These are phyloP conservation scores for Podila horticola DNA, from an alignment of 192 early-diverging fungal species.

Conservation along the genomic window DNA sequence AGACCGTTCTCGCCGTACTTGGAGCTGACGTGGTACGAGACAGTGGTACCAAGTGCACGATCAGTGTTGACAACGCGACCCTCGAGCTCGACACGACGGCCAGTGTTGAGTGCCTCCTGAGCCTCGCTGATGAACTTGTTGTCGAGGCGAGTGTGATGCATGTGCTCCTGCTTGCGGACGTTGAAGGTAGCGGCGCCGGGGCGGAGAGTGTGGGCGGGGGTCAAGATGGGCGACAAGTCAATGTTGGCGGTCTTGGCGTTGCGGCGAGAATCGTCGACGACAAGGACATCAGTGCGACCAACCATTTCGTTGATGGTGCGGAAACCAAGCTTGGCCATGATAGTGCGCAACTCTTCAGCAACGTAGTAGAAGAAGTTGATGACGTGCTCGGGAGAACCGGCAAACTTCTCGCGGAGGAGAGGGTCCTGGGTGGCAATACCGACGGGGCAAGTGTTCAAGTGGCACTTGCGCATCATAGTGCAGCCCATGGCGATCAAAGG, in stretches of 20 bases:
- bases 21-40: conserved; percentile 90
- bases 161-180: conserved; percentile 89
- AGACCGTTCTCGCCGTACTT: conserved; percentile 83
- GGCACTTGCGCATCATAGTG: conserved; percentile 94
- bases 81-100: conserved; percentile 66
- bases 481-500: conserved; percentile 98
- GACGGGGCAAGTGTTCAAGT: conserved; percentile 95
- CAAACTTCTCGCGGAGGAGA: conserved; percentile 92
- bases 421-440: conserved; percentile 98
- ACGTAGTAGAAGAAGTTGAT: conserved; percentile 99
- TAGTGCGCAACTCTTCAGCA: conserved; percentile 90
- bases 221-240: conserved; percentile 88
- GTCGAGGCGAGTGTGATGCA: conserved; percentile 86
- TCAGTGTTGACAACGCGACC: conserved; percentile 91
- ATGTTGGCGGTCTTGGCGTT: conserved; percentile 89
- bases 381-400: conserved; percentile 94
- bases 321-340: conserved; percentile 96
- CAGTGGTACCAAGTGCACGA: conserved; percentile 91
- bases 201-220: conserved; percentile 86
- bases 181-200: conserved; percentile 91
- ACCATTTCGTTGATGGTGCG: conserved; percentile 97
- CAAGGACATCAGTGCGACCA: conserved; percentile 88
- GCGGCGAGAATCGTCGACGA: conserved; percentile 76
- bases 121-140: conserved; percentile 89
- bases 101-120: conserved; percentile 71